phyloP scores from a whole-genome alignment of 2,329 filamentous ascomycete genomes.

The Fusarium drepaniforme region DNA sequence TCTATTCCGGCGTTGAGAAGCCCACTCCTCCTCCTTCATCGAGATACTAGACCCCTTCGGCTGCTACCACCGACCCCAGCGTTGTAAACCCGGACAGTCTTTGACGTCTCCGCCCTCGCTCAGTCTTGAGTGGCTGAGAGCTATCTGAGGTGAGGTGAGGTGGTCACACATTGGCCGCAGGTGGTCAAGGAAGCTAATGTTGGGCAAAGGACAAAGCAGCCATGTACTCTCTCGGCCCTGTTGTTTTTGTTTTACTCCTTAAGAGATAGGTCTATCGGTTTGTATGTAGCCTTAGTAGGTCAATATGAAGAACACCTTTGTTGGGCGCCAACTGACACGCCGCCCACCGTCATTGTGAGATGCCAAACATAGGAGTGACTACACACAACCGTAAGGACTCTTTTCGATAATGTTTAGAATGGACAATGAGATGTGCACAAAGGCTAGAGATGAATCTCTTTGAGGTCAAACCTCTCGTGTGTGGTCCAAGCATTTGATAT shows the following conservation, averaged over 20 bases:
- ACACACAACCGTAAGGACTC: not conserved
- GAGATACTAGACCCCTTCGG: not conserved
- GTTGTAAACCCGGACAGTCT: not conserved
- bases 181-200: not conserved
- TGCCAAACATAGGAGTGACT: not conserved
- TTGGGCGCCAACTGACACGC: too few relatives aligned
- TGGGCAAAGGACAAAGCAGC: not conserved
- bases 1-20: not conserved
- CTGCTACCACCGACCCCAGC: not conserved
- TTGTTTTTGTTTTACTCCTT: not conserved
- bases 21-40: not conserved
- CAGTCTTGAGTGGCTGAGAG: not conserved
- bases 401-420: not conserved
- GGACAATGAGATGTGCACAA: not conserved
- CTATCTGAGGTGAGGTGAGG: not conserved
- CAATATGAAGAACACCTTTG: not conserved
- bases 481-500: not conserved
- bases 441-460: not conserved
- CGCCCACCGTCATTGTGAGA: too few relatives aligned
- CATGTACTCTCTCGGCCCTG: not conserved
- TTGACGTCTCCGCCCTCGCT: not conserved
- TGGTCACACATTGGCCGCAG: not conserved
- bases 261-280: not conserved
- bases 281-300: not conserved
- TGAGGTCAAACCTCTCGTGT: not conserved